Percentiles rank a stretch among this genome's conserved stretches.
Evolutionary conservation across 441 rosid genomes (phyloP).

Genomic region (Populus hybrid): DNA sequence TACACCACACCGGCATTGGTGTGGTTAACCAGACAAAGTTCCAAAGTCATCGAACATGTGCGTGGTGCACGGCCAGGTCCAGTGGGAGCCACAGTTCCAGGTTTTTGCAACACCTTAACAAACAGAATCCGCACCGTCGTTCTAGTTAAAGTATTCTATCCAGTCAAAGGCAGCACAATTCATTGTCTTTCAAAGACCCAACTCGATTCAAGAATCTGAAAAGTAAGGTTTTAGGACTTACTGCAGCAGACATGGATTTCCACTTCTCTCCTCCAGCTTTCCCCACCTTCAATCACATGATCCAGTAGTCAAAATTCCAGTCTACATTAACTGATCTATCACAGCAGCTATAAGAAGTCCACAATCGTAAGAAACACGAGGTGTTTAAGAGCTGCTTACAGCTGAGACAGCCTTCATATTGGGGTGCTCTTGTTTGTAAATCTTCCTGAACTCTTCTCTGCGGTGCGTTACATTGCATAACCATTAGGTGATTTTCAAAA

Average conservation of each 20-base stretch:
- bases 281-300: conserved; percentile 55
- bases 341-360: neutral
- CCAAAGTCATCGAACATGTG: neutral
- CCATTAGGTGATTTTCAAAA: neutral
- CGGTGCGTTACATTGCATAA: neutral
- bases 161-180: neutral
- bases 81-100: conserved; percentile 1
- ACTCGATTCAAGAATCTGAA: neutral
- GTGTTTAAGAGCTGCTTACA: conserved; percentile 37
- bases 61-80: neutral
- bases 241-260: conserved; percentile 75
- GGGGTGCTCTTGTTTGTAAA: conserved; percentile 80
- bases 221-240: conserved; percentile 29
- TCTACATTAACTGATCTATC: neutral
- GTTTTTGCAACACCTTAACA: conserved; percentile 19
- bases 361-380: neutral
- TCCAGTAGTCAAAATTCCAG: conserved; percentile 10
- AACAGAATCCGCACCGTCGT: conserved; percentile 6
- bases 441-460: conserved; percentile 78
- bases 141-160: neutral
- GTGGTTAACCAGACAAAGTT: neutral
- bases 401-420: conserved; percentile 83
- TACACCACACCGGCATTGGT: neutral
- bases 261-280: conserved; percentile 97
- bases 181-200: neutral